phyloP scores from a whole-genome alignment of 139 green algal genomes.

The Edaphochlamys debaryana region DNA sequence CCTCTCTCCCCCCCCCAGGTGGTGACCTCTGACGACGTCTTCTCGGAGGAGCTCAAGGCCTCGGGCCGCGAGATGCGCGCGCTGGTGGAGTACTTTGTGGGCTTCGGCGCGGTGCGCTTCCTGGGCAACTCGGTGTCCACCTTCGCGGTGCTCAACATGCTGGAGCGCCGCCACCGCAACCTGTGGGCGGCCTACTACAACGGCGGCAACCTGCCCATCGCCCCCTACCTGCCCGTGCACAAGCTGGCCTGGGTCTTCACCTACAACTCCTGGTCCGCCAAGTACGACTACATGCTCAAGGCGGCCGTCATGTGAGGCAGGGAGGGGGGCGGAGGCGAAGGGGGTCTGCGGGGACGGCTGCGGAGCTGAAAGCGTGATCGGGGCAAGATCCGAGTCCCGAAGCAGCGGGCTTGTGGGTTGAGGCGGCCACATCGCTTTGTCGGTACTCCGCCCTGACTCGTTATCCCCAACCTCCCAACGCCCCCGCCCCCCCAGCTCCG shows the following conservation, averaged over 20 bases:
- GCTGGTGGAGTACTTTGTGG: constrained; percentile 38
- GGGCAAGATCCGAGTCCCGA: too few species aligned
- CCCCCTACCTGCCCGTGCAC: constrained; percentile 14
- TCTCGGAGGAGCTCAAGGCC: not conserved
- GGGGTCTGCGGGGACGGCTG: too few species aligned
- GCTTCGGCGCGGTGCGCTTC: constrained; percentile 23
- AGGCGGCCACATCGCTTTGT: too few species aligned
- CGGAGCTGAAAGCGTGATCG: too few species aligned
- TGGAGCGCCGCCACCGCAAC: constrained; percentile 57
- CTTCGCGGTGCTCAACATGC: constrained; percentile 55
- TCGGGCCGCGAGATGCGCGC: constrained; percentile 14
- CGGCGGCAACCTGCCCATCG: constrained; percentile 57
- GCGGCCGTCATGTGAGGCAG: constrained; percentile 34
- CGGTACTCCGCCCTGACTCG: too few species aligned
- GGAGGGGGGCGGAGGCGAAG: not conserved
- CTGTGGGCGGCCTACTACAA: constrained; percentile 67
- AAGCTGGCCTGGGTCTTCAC: constrained; percentile 61
- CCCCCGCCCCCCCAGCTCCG: constrained; percentile 4
- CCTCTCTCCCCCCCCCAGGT: not conserved
- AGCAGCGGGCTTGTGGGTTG: too few species aligned
- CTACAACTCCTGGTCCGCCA: constrained; percentile 44
- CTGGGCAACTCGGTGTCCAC: constrained; percentile 65
- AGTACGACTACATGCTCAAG: constrained; percentile 61
- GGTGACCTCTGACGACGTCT: constrained; percentile 21
- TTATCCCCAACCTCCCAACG: constrained; percentile 27